Base-by-base conservation (phyloP, 2,329 filamentous ascomycete species). In the Rutstroemia sp. region DNA sequence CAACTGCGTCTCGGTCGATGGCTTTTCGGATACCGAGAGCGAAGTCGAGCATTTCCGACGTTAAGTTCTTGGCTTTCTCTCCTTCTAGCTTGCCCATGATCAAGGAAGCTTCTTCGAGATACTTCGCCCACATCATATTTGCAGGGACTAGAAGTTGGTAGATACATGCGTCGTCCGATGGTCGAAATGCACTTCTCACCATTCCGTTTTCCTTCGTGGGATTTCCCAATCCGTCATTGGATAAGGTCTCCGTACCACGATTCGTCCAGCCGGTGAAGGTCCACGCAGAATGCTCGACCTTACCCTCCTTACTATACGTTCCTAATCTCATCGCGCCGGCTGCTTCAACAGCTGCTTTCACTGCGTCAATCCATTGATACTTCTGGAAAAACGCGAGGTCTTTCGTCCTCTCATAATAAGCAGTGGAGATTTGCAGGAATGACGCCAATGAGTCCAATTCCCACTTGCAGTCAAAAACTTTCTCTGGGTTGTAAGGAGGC, bases 391-490 rank as follows among this genome's bases (percentile, higher is more conserved):
- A 90, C 57, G 78, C 79, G 0, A 77, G 79, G 21, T 91, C 91
- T 1, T 78, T 78, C 0, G 90, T 95, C 59, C 81, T 78, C 19
- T 81, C 77, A 73, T 88, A 81, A 75, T 95, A 96, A 65, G 92
- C 83, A 61, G 88, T 86, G 1, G 83, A 85, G 6, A 96, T 77
- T 42, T 88, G 83, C 9, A 96, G 78, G 71, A 96, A 96, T 39
- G 90, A 85, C 1, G 92, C 90, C 2, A 96, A 79, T 12, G 88
- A 92, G 73, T 96, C 92, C 46, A 96, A 83, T 72, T 96, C 92
- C 72, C 94, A 96, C 72, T 96, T 96, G 80, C 92, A 96, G 71
- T 96, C 92, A 67, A 94, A 96, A 0, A 96, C 91, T 48, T 85
- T 76, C 1, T 79, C 77, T 63, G 65, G 65, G 45, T 92, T 83